These are phyloP conservation scores for Cystofilobasidium bisporidii DNA, from an alignment of 768 basidiomycete species.

Conservation along the genomic window DNA sequence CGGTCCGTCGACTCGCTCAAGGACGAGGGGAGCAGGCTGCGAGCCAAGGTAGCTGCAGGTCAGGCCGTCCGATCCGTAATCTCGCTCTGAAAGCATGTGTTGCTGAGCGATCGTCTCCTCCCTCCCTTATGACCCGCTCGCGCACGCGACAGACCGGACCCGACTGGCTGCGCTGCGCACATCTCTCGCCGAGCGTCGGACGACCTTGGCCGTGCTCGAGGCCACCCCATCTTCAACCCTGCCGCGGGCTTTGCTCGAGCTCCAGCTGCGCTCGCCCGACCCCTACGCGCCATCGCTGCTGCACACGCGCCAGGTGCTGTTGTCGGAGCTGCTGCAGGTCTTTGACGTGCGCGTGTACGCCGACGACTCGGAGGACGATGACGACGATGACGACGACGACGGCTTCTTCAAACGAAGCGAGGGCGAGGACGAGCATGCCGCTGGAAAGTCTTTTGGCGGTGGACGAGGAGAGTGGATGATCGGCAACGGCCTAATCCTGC, in stretches of 20 bases:
- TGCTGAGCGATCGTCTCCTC: no score
- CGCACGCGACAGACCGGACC: neutral
- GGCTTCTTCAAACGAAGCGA: neutral
- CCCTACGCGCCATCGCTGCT: neutral
- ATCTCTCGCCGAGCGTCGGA: neutral
- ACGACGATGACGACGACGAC: neutral
- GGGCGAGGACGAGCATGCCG: neutral
- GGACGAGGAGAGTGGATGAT: slow-evolving; percentile 3
- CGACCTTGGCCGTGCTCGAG: neutral
- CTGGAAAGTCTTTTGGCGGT: neutral
- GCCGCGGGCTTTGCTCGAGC: neutral
- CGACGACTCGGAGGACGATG: neutral
- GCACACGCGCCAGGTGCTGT: neutral
- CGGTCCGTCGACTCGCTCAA: neutral
- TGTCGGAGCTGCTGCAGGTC: slow-evolving; percentile 3
- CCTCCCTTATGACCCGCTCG: neutral
- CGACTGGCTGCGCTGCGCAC: neutral
- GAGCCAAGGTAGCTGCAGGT: neutral
- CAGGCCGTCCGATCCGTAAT: neutral
- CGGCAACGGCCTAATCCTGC: slow-evolving; percentile 10
- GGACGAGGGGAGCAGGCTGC: neutral
- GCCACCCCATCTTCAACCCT: neutral
- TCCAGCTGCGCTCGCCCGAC: neutral
- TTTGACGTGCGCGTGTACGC: slow-evolving; percentile 3
- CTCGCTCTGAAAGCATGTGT: neutral